Conservation (phyloP, 805 yeast genomes). For the Yamadazyma phyllophila region DNA sequence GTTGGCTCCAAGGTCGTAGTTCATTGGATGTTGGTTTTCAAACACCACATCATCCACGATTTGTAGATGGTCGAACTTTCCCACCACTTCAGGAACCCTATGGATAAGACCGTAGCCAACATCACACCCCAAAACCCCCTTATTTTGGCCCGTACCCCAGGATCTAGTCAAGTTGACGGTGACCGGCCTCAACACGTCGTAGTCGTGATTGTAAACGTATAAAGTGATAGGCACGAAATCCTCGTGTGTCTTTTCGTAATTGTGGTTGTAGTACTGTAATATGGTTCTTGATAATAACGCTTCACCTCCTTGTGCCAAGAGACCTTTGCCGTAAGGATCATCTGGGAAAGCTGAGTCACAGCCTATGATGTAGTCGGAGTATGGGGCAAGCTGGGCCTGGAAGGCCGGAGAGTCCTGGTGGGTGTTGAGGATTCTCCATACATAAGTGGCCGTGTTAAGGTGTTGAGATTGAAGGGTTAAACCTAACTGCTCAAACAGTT, state of each 20-base stretch:
- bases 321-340: conserved; percentile 55
- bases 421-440: conserved; percentile 81
- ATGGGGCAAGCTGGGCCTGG: conserved; percentile 76
- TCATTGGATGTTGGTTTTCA: conserved; percentile 22
- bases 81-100: conserved; percentile 69
- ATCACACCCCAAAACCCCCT: conserved; percentile 86
- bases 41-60: conserved; percentile 33
- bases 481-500: conserved; percentile 54
- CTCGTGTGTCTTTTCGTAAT: conserved; percentile 27
- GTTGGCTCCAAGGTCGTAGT: conserved; percentile 15
- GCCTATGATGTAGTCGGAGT: conserved; percentile 85
- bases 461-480: conserved; percentile 77
- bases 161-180: conserved; percentile 60
- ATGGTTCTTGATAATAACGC: conserved; percentile 68
- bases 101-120: conserved; percentile 92
- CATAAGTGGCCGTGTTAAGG: conserved; percentile 69
- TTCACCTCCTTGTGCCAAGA: conserved; percentile 86
- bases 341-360: conserved; percentile 55
- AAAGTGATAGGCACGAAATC: conserved; percentile 40
- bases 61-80: conserved; percentile 43
- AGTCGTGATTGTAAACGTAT: conserved; percentile 82
- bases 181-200: conserved; percentile 82
- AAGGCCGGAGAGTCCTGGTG: conserved; percentile 80
- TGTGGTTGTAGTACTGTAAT: conserved; percentile 52
- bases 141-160: conserved; percentile 66